phyloP scores from a whole-genome alignment of 2,329 filamentous ascomycete species.

The Fusarium clavum region DNA sequence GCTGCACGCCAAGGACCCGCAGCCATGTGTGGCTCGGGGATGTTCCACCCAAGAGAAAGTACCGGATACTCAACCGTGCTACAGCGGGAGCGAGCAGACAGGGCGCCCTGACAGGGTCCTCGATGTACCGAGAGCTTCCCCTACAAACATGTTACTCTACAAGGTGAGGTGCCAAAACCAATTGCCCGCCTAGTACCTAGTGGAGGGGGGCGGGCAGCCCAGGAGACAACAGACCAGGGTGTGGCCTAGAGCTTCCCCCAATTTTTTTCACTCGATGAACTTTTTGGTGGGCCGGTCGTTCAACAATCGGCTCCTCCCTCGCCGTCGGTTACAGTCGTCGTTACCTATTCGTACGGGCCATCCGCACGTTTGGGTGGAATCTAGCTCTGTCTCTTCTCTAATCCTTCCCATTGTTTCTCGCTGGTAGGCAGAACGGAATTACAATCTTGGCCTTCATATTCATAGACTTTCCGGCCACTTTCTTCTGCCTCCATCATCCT shows the following conservation, averaged over 20 bases:
- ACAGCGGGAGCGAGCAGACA: slow-evolving; percentile 29
- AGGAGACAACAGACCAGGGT: slow-evolving; percentile 39
- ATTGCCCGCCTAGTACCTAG: slow-evolving; percentile 1
- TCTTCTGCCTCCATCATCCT: slow-evolving; percentile 43
- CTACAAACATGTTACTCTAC: slow-evolving; percentile 23
- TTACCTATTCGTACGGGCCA: slow-evolving; percentile 45
- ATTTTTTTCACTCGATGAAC: slow-evolving; percentile 48
- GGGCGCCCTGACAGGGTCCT: slow-evolving; percentile 25
- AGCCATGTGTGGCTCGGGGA: slow-evolving; percentile 45
- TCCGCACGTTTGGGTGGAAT: slow-evolving; percentile 36
- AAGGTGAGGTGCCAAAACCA: slow-evolving; percentile 12
- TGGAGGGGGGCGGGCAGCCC: slow-evolving; percentile 1
- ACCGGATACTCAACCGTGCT: slow-evolving; percentile 42
- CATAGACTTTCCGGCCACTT: slow-evolving; percentile 40
- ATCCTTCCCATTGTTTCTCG: slow-evolving; percentile 43
- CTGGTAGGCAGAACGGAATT: slow-evolving; percentile 45
- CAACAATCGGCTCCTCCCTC: slow-evolving; percentile 52
- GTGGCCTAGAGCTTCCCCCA: slow-evolving; percentile 48
- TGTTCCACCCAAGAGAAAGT: slow-evolving; percentile 42
- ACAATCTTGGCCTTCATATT: slow-evolving; percentile 43
- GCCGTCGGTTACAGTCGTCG: slow-evolving; percentile 45
- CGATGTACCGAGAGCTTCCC: slow-evolving; percentile 39
- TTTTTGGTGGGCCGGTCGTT: slow-evolving; percentile 52
- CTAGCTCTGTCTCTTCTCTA: slow-evolving; percentile 40
- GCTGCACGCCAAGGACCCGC: slow-evolving; percentile 46